Evolutionary conservation across 805 yeast genomes (phyloP), one percentile per base, ranked within the genome.

Genomic region (Kuraishia capsulata): DNA sequence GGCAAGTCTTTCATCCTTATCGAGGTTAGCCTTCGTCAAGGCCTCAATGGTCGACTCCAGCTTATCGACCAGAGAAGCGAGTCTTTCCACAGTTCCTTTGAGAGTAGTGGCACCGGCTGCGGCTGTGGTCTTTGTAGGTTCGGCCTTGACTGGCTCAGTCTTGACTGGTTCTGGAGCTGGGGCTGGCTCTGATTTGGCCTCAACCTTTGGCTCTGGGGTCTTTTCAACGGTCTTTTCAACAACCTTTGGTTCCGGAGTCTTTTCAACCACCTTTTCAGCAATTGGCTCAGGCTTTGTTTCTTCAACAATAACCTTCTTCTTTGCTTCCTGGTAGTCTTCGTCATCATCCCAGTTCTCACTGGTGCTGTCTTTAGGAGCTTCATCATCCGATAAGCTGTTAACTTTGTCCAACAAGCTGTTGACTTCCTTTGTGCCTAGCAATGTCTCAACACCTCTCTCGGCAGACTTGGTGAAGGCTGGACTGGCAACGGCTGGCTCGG

Each of bases 51-150:
- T 73, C 0, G 59, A 39, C 53, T 83, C 88, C 35, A 84, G 65
- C 21, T 67, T 62, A 3, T 64, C 61, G 17, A 81, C 87, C 25
- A 84, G 57, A 2, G 61, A 42, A 4, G 82, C 75, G 39, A 84
- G 63, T 44, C 72, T 79, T 45, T 81, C 90, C 24, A 83, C 79
- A 1, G 87, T 76, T 8, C 75, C 81, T 50, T 81, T 81, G 42
- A 84, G 65, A 1, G 88, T 82, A 24, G 82, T 69, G 16, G 84
- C 75, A 20, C 70, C 67, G 21, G 64, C 54, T 14, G 60, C 51
- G 29, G 42, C 44, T 28, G 39, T 20, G 11, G 42, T 18, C 26
- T 33, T 39, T 25, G 53, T 38, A 6, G 35, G 45, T 30, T 40
- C 39, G 23, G 49, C 40, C 25, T 44, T 39, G 24, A 30, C 42